Evolutionary conservation across 371 early-diverging fungal genomes (phyloP).

Genomic region (Rhizopus delemar): DNA sequence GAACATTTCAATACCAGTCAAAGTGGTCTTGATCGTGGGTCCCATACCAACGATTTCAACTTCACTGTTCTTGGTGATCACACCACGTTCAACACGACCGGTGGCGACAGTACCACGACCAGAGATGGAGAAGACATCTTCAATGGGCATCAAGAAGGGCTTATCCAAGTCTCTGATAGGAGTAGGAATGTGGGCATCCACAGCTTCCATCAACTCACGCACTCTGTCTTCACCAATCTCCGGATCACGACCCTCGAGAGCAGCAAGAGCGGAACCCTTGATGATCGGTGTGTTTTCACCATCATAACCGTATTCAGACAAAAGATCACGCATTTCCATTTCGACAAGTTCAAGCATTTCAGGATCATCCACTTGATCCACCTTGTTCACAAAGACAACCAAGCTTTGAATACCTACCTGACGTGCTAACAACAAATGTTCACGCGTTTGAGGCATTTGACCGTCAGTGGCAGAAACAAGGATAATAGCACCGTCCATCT

Average conservation of each 20-base stretch:
- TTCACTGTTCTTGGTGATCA: slow-evolving; percentile 90
- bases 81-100: slow-evolving; percentile 97
- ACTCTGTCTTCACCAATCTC: slow-evolving; percentile 91
- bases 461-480: slow-evolving; percentile 98
- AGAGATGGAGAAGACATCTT: slow-evolving; percentile 97
- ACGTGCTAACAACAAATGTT: slow-evolving; percentile 94
- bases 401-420: slow-evolving; percentile 96
- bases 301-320: slow-evolving; percentile 90
- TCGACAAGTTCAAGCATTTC: slow-evolving; percentile 98
- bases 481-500: slow-evolving; percentile 98
- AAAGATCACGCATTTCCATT: slow-evolving; percentile 98
- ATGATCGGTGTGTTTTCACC: slow-evolving; percentile 95
- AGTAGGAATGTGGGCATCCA: slow-evolving; percentile 92
- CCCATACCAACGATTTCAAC: slow-evolving; percentile 97
- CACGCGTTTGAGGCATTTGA: slow-evolving; percentile 95
- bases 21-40: slow-evolving; percentile 80
- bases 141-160: slow-evolving; percentile 98
- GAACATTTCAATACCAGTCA: slow-evolving; percentile 99
- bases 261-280: slow-evolving; percentile 95
- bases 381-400: slow-evolving; percentile 99
- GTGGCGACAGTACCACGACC: slow-evolving; percentile 99
- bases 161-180: slow-evolving; percentile 95
- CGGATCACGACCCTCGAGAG: slow-evolving; percentile 89
- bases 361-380: slow-evolving; percentile 94
- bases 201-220: slow-evolving; percentile 89